A percentile compares a stretch with the other conserved stretches of the same genome.
Conservation (phyloP, 1,139 yeast species). For the Yamadazyma blattariae region DNA sequence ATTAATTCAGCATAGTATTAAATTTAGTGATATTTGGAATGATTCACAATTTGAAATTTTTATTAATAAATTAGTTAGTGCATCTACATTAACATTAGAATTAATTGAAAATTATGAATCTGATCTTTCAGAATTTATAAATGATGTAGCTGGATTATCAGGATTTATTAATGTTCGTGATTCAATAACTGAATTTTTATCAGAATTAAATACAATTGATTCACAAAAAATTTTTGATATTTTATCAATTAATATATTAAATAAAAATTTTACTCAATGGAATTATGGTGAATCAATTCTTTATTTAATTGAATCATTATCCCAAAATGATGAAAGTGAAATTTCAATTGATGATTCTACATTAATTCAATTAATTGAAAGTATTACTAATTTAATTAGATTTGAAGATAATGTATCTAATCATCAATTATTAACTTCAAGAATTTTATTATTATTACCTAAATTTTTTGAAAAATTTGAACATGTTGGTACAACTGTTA, state of each 20-base stretch:
- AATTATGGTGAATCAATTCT: conserved; percentile 36
- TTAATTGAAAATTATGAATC: conserved; percentile 31
- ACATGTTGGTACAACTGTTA: conserved; percentile 32
- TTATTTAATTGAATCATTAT: conserved; percentile 39
- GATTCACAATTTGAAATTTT: conserved; percentile 14
- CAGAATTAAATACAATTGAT: conserved; percentile 42
- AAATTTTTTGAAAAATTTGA: conserved; percentile 53
- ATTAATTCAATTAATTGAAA: conserved; percentile 20
- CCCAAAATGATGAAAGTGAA: conserved; percentile 43
- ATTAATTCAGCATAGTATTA: conserved; percentile 25
- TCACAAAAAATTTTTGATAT: conserved; percentile 24
- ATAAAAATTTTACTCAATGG: conserved; percentile 16
- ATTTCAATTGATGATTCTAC: conserved; percentile 15
- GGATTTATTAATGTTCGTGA: conserved; percentile 51
- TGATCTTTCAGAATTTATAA: conserved; percentile 68
- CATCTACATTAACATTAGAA: conserved; percentile 25
- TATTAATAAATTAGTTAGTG: conserved; percentile 20
- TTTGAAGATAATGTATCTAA: conserved; percentile 1
- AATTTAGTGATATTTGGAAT: conserved; percentile 13
- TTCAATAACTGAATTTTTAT: conserved; percentile 46
- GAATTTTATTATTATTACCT: conserved; percentile 53
- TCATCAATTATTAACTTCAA: conserved; percentile 36
- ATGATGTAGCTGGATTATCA: conserved; percentile 68
- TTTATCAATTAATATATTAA: conserved; percentile 17
- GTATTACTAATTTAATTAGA: conserved; percentile 1